Percentiles rank a stretch among this genome's conserved stretches.
phyloP scores from a whole-genome alignment of 768 basidiomycete species.

The Rubroboletus satanas region DNA sequence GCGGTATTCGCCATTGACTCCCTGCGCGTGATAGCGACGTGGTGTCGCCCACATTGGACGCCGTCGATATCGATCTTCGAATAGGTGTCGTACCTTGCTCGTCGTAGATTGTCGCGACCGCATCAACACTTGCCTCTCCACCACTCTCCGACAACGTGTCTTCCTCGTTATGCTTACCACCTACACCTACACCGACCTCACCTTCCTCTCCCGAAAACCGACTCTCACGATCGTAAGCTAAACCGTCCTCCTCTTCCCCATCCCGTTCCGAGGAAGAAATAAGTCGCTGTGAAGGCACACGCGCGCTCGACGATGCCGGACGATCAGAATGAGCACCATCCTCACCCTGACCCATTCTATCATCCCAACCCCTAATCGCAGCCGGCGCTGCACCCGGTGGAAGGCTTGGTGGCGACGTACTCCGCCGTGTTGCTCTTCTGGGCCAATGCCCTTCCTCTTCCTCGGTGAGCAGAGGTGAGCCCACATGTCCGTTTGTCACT shows the following conservation, averaged over 20 bases:
- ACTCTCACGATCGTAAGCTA: conserved; percentile 25
- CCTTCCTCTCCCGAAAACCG: conserved; percentile 5
- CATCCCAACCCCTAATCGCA: conserved; percentile 35
- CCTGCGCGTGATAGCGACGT: conserved; percentile 11
- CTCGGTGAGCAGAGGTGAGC: conserved; percentile 4
- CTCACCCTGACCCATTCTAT: conserved; percentile 33
- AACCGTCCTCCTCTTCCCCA: conserved; percentile 27
- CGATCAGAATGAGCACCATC: conserved; percentile 29
- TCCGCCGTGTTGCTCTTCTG: conserved; percentile 27
- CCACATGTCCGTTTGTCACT: conserved; percentile 13
- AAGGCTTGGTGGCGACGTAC: conserved; percentile 37
- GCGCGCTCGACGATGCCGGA: conserved; percentile 31
- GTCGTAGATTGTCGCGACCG: background rate
- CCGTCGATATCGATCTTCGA: conserved; percentile 10
- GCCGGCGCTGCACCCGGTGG: conserved; percentile 43
- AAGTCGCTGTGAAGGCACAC: conserved; percentile 33
- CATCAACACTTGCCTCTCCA: conserved; percentile 5
- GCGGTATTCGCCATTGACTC: conserved; percentile 29
- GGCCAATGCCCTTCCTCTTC: conserved; percentile 13
- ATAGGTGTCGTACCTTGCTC: conserved; percentile 1
- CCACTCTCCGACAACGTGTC: conserved; percentile 9
- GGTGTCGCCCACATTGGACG: background rate
- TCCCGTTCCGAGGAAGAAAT: conserved; percentile 32
- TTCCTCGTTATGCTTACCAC: conserved; percentile 17
- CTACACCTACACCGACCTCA: background rate